These are phyloP conservation scores for Suillus spraguei DNA, from an alignment of 768 basidiomycete genomes.

Conservation along the genomic window DNA sequence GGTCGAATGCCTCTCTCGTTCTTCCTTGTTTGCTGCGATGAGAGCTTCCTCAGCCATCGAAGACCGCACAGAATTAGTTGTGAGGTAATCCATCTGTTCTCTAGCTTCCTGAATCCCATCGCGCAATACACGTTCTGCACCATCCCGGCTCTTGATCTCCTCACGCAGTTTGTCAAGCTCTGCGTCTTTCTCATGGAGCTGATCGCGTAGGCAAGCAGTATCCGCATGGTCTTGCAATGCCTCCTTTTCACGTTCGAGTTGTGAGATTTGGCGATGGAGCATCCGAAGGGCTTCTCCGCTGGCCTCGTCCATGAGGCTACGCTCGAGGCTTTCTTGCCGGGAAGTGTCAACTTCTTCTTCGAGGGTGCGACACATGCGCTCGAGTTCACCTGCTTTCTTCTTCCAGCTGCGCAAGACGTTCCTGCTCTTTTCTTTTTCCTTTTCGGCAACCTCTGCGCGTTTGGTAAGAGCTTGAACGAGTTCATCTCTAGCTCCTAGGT, in stretches of 20 bases:
- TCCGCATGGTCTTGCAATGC: slow-evolving; percentile 36
- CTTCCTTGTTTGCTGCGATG: slow-evolving; percentile 38
- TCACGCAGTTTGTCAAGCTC: slow-evolving; percentile 42
- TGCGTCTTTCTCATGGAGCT: slow-evolving; percentile 29
- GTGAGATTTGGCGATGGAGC: slow-evolving; percentile 77
- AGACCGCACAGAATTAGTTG: slow-evolving; percentile 11
- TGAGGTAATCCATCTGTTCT: slow-evolving; percentile 63
- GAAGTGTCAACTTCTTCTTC: slow-evolving; percentile 91
- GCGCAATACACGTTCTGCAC: slow-evolving; percentile 54
- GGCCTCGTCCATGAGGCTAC: slow-evolving; percentile 83
- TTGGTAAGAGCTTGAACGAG: slow-evolving; percentile 60
- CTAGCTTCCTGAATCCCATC: slow-evolving; percentile 55
- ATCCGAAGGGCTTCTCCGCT: slow-evolving; percentile 78
- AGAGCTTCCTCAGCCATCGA: slow-evolving; percentile 15
- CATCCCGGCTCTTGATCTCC: slow-evolving; percentile 48
- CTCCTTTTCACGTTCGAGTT: slow-evolving; percentile 68
- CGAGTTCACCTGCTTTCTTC: slow-evolving; percentile 77
- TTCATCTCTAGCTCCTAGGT: slow-evolving; percentile 74
- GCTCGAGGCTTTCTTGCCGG: slow-evolving; percentile 77
- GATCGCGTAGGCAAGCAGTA: slow-evolving; percentile 25
- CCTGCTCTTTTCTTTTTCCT: slow-evolving; percentile 64
- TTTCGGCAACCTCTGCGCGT: slow-evolving; percentile 57
- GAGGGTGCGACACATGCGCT: slow-evolving; percentile 61
- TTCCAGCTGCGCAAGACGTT: slow-evolving; percentile 61
- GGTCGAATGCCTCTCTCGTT: slow-evolving; percentile 43